Conservation (phyloP, 768 basidiomycete species). For the Lactarius tabidus region DNA sequence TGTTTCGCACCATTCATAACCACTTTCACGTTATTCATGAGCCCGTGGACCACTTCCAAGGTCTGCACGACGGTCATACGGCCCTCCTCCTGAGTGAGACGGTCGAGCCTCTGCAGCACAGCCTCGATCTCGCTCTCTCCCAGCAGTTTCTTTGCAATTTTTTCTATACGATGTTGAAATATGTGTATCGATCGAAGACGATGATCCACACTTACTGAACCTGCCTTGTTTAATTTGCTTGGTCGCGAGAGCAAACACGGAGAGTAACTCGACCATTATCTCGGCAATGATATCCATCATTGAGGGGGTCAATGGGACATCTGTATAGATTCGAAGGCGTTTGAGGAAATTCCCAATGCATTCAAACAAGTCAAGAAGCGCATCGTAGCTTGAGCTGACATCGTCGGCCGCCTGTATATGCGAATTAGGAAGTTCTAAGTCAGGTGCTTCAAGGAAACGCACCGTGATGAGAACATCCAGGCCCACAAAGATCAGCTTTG, state of each 20-base stretch:
- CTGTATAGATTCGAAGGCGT: background rate
- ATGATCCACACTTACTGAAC: background rate
- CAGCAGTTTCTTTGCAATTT: background rate
- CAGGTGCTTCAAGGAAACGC: background rate
- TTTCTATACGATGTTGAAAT: background rate
- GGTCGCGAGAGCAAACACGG: no score
- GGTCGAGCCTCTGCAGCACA: background rate
- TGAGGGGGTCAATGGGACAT: background rate
- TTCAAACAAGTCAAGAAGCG: background rate
- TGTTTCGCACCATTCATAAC: background rate
- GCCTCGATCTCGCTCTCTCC: no score
- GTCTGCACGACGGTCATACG: background rate
- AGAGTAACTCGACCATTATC: no score
- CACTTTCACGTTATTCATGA: no score
- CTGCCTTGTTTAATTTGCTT: background rate
- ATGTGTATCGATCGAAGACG: no score
- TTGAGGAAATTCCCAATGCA: conserved; percentile 4
- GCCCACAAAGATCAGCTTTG: background rate
- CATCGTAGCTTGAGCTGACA: background rate
- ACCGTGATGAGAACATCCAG: background rate
- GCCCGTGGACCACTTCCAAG: background rate
- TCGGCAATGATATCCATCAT: background rate
- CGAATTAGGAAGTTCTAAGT: no score
- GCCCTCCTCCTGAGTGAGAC: conserved; percentile 4
- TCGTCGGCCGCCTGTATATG: background rate